Base-by-base conservation (phyloP, 1,284 basidiomycete genomes). In the Pascua sp. region DNA sequence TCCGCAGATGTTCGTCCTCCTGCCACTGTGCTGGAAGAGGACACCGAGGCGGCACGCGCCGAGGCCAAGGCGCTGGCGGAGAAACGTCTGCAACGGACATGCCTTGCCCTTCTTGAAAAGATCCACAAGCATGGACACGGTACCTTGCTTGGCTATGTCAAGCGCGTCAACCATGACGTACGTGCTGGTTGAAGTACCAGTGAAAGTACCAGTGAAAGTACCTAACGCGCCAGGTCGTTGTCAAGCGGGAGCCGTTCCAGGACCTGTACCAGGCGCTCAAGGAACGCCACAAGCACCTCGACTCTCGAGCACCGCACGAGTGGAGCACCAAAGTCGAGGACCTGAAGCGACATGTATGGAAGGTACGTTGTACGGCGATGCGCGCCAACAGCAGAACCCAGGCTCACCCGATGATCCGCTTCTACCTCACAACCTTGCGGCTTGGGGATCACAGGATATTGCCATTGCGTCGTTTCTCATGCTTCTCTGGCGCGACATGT, bases 381-480 rank as follows among this genome's bases (percentile, higher is more conserved):
- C 42, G 37, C 37, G 38, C 40, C 42, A 15, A 50, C 46, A 45
- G 36, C 54, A 64, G 61, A 60, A 65, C 55, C 32, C 56, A 49
- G 62, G 63, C 67, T 65, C 63, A 67, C 67, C 65, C 51, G 61
- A 59, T 57, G 64, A 67, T 43, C 59, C 55, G n/a, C 32, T 51
- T 49, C 55, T 56, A 54, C 64, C 57, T 55, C 57, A 55, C 46
- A 58, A 69, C 51, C 42, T 74, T 18, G 69, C 73, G 15, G 55
- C 63, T 63, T 76, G 72, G 72, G 73, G 71, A 32, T 58, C 61
- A 63, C 77, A 83, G 85, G 92, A 96, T 72, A 87, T 95, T 47
- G 90, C 89, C 1, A 91, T 95, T 48, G 93, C 91, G 4, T 91
- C 92, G 0, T 98, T 89, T 74, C 79, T 97, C 45, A 92, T 98